Base-by-base conservation (phyloP, 768 basidiomycete genomes). In the Lyophyllum atratum region DNA sequence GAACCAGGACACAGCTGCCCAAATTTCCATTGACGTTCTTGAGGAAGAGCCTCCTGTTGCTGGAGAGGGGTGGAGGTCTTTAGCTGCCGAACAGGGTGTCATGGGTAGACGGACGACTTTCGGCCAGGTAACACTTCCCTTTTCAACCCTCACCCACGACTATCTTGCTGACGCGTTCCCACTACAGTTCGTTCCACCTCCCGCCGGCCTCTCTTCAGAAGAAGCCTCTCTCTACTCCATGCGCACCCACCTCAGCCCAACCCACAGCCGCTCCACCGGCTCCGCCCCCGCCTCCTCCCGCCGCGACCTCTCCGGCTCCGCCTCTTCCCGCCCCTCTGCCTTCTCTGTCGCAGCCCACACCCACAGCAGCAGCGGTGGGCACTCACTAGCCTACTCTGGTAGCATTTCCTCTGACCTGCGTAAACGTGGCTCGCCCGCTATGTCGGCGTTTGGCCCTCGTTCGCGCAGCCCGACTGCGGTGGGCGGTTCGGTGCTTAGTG, bases 41-140 rank as follows among this genome's bases (percentile, higher is more conserved):
- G 90, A 92, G 58, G 86, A 89, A 31, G 85, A 78, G 22, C 89
- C 90, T 8, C 89, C 90, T 2, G 66, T 66, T 54, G 84, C 89
- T 24, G 78, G 77, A 19, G 82, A 80, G 53, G 74, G 80, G 4
- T 91, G 90, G 90, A 76, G 83, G 56, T 74, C 75, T 11, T 72
- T 90, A 57, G 74, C 84, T 9, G 65, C 76, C 33, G 73, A 72
- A 19, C 54, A 68, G 4, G 69, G 68, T 42, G 65, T 55, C 55
- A 43, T 49, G 63, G 66, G 26, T 66, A 64, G 48, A 52, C 64
- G 54, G 64, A 71, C 81, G 25, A 86, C 86, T 7, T 88, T 88
- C 68, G 89, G 89, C 59, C 63, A 79, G 60, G 87, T 88, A 64
- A 73, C 76, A 42, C 60, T 53, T 56, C 28, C 15, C 46, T 49